Conservation (phyloP, 768 basidiomycete species). For the Rhodotorula diobovata region DNA sequence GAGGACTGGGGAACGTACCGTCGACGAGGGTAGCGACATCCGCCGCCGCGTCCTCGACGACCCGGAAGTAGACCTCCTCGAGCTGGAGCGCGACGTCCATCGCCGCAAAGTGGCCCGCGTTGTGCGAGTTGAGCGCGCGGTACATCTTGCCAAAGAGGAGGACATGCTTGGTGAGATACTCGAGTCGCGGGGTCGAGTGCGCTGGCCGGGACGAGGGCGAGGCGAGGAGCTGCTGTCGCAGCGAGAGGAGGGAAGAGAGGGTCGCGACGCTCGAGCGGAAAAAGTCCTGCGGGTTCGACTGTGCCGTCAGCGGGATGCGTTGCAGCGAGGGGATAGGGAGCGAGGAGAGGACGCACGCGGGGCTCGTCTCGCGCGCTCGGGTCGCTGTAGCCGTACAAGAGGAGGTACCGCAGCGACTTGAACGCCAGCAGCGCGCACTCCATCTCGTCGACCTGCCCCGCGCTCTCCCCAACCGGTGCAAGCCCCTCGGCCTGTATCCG, state of each 20-base stretch:
- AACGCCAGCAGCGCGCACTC: slow-evolving; percentile 64
- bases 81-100: slow-evolving; percentile 21
- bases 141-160: slow-evolving; percentile 33
- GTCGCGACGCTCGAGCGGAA: slow-evolving; percentile 28
- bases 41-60: slow-evolving; percentile 16
- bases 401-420: slow-evolving; percentile 69
- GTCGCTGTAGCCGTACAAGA: slow-evolving; percentile 55
- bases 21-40: slow-evolving; percentile 4
- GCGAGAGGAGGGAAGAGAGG: slow-evolving; percentile 15
- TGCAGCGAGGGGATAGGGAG: too few relatives aligned
- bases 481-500: slow-evolving; percentile 42
- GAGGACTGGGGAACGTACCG: neutral
- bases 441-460: slow-evolving; percentile 51
- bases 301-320: neutral
- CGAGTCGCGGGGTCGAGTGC: slow-evolving; percentile 7
- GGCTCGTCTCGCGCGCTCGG: slow-evolving; percentile 54
- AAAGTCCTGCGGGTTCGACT: slow-evolving; percentile 12
- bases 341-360: slow-evolving; percentile 15
- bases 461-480: slow-evolving; percentile 43
- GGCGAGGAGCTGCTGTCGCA: slow-evolving; percentile 28
- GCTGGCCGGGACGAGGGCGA: neutral
- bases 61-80: slow-evolving; percentile 14
- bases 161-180: slow-evolving; percentile 34
- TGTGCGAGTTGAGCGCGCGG: slow-evolving; percentile 24
- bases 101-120: slow-evolving; percentile 15